Evolutionary conservation across 768 basidiomycete genomes (phyloP).

Genomic region (Rhodotorula babjevae): DNA sequence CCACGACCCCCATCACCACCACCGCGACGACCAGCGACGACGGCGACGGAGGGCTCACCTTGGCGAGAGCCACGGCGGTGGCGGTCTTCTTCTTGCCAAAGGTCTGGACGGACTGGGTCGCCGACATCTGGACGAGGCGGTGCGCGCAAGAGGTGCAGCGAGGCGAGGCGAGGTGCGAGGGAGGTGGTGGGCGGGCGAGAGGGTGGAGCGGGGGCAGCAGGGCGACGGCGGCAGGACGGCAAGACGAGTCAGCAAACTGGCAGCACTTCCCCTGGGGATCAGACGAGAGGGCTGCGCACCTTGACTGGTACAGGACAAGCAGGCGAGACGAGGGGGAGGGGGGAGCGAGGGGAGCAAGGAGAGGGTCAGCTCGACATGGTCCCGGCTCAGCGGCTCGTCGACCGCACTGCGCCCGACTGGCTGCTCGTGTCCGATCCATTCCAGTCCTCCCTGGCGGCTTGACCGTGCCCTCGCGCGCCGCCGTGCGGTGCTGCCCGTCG

Average conservation of each 20-base stretch:
- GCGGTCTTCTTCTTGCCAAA: conserved; percentile 99
- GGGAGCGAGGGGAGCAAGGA: background rate
- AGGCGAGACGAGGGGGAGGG: background rate
- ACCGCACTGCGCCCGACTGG: too few relatives aligned
- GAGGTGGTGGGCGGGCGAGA: background rate
- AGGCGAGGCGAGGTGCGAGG: background rate
- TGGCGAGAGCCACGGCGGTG: conserved; percentile 94
- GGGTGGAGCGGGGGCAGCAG: background rate
- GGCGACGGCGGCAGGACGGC: too few relatives aligned
- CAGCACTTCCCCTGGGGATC: background rate
- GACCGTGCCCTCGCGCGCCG: too few relatives aligned
- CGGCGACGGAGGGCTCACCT: conserved; percentile 54
- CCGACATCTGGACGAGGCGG: conserved; percentile 26
- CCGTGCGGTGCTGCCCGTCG: too few relatives aligned
- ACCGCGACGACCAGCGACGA: background rate
- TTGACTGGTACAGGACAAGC: conserved; percentile 26
- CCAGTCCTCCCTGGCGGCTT: too few relatives aligned
- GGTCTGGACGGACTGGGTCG: conserved; percentile 66
- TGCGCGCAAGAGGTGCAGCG: too few relatives aligned
- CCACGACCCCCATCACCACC: too few relatives aligned
- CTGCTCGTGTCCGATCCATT: too few relatives aligned
- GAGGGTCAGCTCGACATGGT: conserved; percentile 1
- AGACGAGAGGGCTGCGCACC: background rate
- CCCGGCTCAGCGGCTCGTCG: background rate
- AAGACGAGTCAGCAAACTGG: background rate